Evolutionary conservation across 495 filamentous ascomycete genomes (phyloP), one percentile per base, ranked within the genome.

Genomic region (Xylaria palmicola): DNA sequence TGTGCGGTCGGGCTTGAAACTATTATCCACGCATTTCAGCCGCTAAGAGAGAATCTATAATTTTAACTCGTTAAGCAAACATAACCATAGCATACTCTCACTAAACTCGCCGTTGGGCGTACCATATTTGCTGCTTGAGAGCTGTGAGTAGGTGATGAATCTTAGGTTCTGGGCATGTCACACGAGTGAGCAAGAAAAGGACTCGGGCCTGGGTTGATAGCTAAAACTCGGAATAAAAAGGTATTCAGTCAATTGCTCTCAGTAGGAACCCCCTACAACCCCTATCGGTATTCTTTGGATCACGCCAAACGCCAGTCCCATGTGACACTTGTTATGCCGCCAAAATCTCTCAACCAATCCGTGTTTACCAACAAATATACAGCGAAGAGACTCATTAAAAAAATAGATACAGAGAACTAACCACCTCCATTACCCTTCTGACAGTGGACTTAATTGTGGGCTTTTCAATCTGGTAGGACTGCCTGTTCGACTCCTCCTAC

Each of bases 391-490:
- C 61, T 39, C 10, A 44, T 24, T 40, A 48, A 45, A 44, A 72
- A 62, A 67, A 65, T 64, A 66, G 49, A 68, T 60, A 57, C 59
- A 43, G 62, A 56, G 45, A 56, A 54, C 32, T 8, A 30, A 6
- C 32, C 9, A 7, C 17, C 26, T 37, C 36, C 22, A 61, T 59
- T 52, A 62, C 15, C 68, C 65, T 62, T 80, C 76, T 62, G 80
- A 76, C 45, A 79, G 56, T 20, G 80, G 74, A 51, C 73, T 69
- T 71, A 85, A 79, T 53, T 88, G 59, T n/a, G 88, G 86, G 70
- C 86, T 89, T 71, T 87, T 86, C 57, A 81, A 65, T 69, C 88
- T 76, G 26, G 80, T 83, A 22, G 88, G 89, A 69, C 86, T 90
- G 1, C 79, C 83, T 26, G 85, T 75, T 49, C 88, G 76, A 72